A percentile compares a stretch with the other conserved stretches of the same genome.
phyloP scores from a whole-genome alignment of 305 asterid species.

The Fraxinus sp. region DNA sequence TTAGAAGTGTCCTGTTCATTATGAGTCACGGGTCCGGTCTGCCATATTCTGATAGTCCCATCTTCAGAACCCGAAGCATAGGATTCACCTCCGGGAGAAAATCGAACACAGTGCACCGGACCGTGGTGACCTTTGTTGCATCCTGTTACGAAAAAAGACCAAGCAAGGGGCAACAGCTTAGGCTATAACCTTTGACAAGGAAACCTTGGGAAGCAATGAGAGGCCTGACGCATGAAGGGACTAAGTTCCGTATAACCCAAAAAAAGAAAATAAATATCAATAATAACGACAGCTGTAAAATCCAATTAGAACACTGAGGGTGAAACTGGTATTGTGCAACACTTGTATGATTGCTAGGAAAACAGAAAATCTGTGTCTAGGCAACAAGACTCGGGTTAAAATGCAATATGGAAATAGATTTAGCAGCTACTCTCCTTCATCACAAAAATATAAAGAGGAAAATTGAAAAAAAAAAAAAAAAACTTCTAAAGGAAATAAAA shows the following conservation, averaged over 20 bases:
- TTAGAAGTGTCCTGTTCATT: constrained; percentile 43
- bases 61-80: constrained; percentile 96
- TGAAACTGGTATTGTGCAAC: not conserved
- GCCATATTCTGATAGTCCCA: constrained; percentile 96
- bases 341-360: not conserved
- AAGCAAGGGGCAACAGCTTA: not conserved
- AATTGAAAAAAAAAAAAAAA: not conserved
- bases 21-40: constrained; percentile 51
- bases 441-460: not conserved
- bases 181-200: not conserved
- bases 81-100: constrained; percentile 93
- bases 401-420: not conserved
- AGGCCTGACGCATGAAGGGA: not conserved
- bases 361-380: not conserved
- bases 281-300: not conserved
- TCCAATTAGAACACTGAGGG: not conserved
- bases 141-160: constrained; percentile 36
- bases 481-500: not conserved
- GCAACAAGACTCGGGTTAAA: not conserved
- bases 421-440: not conserved
- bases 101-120: constrained; percentile 93
- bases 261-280: not conserved
- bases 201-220: not conserved
- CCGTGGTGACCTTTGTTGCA: constrained; percentile 99
- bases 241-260: not conserved